These are phyloP conservation scores for Petunia secreta DNA, from an alignment of 257 asterid species.

Conservation along the genomic window DNA sequence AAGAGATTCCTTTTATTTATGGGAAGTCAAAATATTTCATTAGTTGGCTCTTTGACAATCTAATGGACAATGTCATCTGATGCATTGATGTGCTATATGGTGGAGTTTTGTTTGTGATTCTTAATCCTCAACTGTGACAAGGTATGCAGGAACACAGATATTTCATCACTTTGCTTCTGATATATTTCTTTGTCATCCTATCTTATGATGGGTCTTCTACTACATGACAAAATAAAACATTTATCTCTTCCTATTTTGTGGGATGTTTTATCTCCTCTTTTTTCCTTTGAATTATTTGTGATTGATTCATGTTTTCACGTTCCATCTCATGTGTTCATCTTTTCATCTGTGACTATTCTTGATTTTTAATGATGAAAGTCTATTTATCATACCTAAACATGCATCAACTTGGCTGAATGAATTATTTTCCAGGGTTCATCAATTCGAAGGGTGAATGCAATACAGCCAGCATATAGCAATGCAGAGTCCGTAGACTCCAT, in stretches of 20 bases:
- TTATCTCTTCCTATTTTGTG: neutral
- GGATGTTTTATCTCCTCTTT: neutral
- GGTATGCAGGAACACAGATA: too few species aligned
- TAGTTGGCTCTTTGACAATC: too few species aligned
- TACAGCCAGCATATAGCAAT: conserved; percentile 50
- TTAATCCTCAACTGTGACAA: too few species aligned
- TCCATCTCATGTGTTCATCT: neutral
- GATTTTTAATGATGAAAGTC: neutral
- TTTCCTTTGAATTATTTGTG: conserved; percentile 16
- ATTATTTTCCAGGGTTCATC: conserved; percentile 34
- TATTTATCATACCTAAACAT: neutral
- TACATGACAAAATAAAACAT: neutral
- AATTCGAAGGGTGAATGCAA: conserved; percentile 36
- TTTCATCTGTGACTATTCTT: neutral
- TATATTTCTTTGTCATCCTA: too few species aligned
- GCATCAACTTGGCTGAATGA: conserved; percentile 4
- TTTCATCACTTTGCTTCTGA: too few species aligned
- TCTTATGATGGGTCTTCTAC: neutral
- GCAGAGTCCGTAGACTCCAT: conserved; percentile 41
- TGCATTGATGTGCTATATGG: too few species aligned
- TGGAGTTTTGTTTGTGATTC: too few species aligned
- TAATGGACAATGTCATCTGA: too few species aligned
- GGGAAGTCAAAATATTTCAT: too few species aligned
- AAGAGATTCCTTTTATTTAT: too few species aligned
- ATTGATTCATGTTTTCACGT: neutral